Conservation (phyloP, 1,284 basidiomycete genomes). For the Malassezia japonica region DNA sequence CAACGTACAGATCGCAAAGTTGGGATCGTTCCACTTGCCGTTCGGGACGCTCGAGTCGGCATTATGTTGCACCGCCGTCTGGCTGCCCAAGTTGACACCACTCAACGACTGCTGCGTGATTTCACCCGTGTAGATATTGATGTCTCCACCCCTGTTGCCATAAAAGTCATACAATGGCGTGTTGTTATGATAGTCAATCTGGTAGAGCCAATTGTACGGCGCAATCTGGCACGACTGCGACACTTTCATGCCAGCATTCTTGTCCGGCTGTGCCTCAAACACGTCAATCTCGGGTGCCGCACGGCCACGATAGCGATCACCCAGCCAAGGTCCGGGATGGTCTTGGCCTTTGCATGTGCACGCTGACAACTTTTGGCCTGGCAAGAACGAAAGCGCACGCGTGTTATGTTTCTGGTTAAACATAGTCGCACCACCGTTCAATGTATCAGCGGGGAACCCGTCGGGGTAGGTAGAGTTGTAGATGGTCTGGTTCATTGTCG, state of each 20-base stretch:
- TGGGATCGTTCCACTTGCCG: background rate
- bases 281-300: constrained; percentile 62
- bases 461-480: background rate
- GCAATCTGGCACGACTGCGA: constrained; percentile 72
- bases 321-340: constrained; percentile 66
- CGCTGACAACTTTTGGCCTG: constrained; percentile 62
- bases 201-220: constrained; percentile 54
- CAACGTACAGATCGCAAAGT: background rate
- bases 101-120: constrained; percentile 37
- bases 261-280: constrained; percentile 55
- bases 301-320: constrained; percentile 56
- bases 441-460: background rate
- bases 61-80: constrained; percentile 9
- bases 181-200: constrained; percentile 17
- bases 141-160: constrained; percentile 4
- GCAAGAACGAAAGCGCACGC: constrained; percentile 52
- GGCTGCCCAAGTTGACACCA: constrained; percentile 7
- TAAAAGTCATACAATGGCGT: constrained; percentile 26
- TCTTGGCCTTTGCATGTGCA: constrained; percentile 67
- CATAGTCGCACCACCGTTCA: constrained; percentile 5
- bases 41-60: background rate
- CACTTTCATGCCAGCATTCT: constrained; percentile 51
- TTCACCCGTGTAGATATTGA: constrained; percentile 33
- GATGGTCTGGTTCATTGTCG: constrained; percentile 57
- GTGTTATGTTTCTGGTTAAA: constrained; percentile 31